Evolutionary conservation across 2,329 filamentous ascomycete genomes (phyloP).

Genomic region (Diaporthe caulivora): DNA sequence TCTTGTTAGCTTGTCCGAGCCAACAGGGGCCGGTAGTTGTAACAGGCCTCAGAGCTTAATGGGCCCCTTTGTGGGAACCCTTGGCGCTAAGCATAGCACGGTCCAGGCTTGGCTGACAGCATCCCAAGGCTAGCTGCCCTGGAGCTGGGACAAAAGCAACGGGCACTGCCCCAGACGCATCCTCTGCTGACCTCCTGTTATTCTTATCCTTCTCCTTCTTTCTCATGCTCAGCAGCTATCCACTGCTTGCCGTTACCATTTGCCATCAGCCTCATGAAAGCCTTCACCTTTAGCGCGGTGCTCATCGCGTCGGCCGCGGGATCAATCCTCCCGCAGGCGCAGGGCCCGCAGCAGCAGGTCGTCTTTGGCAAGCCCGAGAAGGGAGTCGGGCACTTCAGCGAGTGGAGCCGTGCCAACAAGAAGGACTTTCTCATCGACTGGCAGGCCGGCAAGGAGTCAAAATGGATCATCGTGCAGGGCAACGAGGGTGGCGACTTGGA

Average conservation of each 20-base stretch:
- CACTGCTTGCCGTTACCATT: not conserved
- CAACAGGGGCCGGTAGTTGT: constrained; percentile 17
- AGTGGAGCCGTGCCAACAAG: constrained; percentile 61
- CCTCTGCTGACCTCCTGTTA: not conserved
- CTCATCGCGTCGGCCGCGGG: constrained; percentile 24
- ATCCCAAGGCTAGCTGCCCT: not conserved
- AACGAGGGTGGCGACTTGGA: constrained; percentile 60
- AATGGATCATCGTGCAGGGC: constrained; percentile 60
- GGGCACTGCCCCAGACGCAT: constrained; percentile 8
- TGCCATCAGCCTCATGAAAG: constrained; percentile 1
- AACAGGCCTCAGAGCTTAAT: constrained; percentile 12
- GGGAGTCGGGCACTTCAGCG: constrained; percentile 61
- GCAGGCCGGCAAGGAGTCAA: constrained; percentile 54
- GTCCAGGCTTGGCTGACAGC: constrained; percentile 28
- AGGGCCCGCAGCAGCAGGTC: constrained; percentile 22
- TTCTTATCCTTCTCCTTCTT: not conserved
- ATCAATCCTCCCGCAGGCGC: not conserved
- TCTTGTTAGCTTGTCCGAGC: not conserved
- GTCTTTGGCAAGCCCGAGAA: constrained; percentile 28
- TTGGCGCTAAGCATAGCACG: constrained; percentile 21
- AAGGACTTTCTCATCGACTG: constrained; percentile 60
- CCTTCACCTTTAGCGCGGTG: constrained; percentile 5
- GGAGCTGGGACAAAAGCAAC: constrained; percentile 1
- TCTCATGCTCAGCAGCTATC: not conserved
- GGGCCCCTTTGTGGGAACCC: constrained; percentile 2